Evolutionary conservation across 1,284 basidiomycete genomes (phyloP).

Genomic region (Ceratobasidium sp.): DNA sequence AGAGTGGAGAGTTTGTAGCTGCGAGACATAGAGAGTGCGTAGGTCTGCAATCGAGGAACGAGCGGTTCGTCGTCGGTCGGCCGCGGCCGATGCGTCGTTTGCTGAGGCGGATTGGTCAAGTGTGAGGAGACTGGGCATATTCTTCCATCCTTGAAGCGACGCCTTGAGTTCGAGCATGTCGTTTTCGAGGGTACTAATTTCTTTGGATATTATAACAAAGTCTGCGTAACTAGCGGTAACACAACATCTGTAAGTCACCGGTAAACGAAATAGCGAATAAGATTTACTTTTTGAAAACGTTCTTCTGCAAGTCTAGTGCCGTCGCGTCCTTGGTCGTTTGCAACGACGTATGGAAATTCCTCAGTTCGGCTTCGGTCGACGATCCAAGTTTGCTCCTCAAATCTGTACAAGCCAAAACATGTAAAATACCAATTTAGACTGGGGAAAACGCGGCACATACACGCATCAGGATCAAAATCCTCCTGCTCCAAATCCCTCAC

Average conservation of each 20-base stretch:
- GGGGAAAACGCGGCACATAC: conserved; percentile 62
- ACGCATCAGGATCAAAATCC: conserved; percentile 83
- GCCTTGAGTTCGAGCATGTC: conserved; percentile 99
- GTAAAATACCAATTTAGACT: conserved; percentile 11
- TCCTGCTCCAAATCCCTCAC: conserved; percentile 78
- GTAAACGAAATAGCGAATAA: background rate
- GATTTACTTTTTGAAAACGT: conserved; percentile 91
- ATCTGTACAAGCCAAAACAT: conserved; percentile 60
- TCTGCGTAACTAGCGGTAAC: conserved; percentile 81
- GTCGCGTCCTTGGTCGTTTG: conserved; percentile 73
- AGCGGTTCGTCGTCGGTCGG: conserved; percentile 72
- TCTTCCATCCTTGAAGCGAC: conserved; percentile 93
- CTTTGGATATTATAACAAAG: conserved; percentile 96
- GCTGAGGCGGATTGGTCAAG: conserved; percentile 75
- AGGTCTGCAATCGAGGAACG: conserved; percentile 94
- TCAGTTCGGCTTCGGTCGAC: conserved; percentile 82
- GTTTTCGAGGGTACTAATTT: conserved; percentile 95
- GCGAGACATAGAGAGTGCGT: conserved; percentile 91
- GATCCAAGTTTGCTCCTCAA: conserved; percentile 81
- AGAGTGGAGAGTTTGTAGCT: conserved; percentile 91
- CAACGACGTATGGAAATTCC: conserved; percentile 77
- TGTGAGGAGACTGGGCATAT: conserved; percentile 91
- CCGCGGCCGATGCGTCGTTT: conserved; percentile 43
- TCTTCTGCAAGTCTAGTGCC: conserved; percentile 78
- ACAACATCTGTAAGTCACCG: conserved; percentile 5